Base-by-base conservation (phyloP, 495 filamentous ascomycete species). In the Filosporella fistucella region DNA sequence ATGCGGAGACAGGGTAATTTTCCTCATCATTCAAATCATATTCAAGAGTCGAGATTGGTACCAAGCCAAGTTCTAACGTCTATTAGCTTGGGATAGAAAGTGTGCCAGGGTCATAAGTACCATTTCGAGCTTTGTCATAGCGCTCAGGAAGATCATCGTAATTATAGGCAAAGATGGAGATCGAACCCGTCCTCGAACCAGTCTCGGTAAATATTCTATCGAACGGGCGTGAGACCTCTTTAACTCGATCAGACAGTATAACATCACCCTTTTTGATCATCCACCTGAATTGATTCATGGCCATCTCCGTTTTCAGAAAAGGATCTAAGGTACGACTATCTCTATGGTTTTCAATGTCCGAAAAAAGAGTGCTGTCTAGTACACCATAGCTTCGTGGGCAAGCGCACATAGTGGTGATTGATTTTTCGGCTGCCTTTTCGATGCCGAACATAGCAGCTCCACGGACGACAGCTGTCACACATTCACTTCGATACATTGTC, bases 371-470 rank as follows among this genome's bases (percentile, higher is more conserved):
- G 22, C 37, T 42, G 0, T 43, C 13, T 12, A 37, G 16, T 25
- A 54, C 23, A 9, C 51, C 51, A 22, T 54, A 54, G 16, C 29
- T 47, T 47, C 39, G 25, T 7, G 43, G 2, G 35, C 44, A 54
- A 14, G 51, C 45, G 14, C 14, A 38, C 51, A 54, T 54, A 12
- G 45, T 23, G 3, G 36, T 9, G 1, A 46, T 11, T 1, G 23
- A 2, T 39, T 36, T 36, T 16, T 42, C 37, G 14, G 23, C 17
- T n/a, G 35, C 5, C 29, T 54, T 54, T 32, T 54, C 51, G 16
- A 54, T 43, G n/a, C 51, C 51, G 28, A 48, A 54, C 12, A 48
- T 48, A 2, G 21, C 35, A n/a, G 51, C 51, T 8, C 51, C 51
- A 16, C 45, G 51, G 22, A 48, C 44, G 24, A 54, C 51, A 13